phyloP scores from a whole-genome alignment of 495 filamentous ascomycete species.

The Schizothecium vesticola region DNA sequence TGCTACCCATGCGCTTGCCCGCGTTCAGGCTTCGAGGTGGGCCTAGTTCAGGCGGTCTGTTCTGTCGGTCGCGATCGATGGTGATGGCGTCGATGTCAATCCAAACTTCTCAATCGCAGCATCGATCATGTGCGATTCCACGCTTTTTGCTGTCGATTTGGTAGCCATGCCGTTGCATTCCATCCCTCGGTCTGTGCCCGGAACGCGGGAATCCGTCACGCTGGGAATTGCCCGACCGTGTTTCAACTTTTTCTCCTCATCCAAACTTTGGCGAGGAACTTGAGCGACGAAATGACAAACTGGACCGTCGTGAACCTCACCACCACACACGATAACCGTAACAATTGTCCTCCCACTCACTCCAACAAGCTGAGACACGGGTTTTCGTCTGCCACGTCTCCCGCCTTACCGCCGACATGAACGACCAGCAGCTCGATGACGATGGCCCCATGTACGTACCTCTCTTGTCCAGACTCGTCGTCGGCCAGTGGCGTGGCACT shows the following conservation, averaged over 20 bases:
- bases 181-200: not conserved
- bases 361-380: not conserved
- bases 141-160: not conserved
- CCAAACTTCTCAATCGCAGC: not conserved
- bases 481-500: slow-evolving; percentile 2
- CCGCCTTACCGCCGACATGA: slow-evolving; percentile 8
- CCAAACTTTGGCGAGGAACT: not conserved
- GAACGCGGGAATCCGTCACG: not conserved
- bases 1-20: not conserved
- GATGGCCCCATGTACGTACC: slow-evolving; percentile 6
- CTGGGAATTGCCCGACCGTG: not conserved
- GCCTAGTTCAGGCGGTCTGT: not conserved
- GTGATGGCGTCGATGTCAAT: not conserved
- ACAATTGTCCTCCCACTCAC: not conserved
- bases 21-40: not conserved
- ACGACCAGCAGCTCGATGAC: not conserved
- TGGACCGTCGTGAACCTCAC: not conserved
- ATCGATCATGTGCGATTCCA: not conserved
- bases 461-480: not conserved
- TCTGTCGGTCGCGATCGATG: not conserved
- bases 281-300: not conserved
- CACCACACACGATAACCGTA: not conserved
- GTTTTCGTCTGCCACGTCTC: slow-evolving; percentile 2
- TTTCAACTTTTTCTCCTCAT: not conserved
- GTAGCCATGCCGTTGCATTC: not conserved